Base-by-base conservation (phyloP, 2,329 filamentous ascomycete species). In the Chrysoporthe deuterocubensis region DNA sequence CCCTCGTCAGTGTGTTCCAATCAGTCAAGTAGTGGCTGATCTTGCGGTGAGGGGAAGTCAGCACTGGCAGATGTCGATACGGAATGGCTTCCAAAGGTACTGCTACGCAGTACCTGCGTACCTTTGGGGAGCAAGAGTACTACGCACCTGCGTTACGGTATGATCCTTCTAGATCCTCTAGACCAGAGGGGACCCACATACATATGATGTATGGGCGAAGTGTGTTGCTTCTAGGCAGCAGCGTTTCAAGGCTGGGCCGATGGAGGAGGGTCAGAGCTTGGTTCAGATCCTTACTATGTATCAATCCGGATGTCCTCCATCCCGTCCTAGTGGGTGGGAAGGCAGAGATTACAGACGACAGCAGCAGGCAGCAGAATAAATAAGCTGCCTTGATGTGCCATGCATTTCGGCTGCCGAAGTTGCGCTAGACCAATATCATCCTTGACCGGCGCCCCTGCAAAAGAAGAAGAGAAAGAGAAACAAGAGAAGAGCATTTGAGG, bases 311-410 rank as follows among this genome's bases (percentile, higher is more conserved):
- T 26, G 26, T 26, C 26, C 26, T 26, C 26, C 26, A 26, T 26
- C 26, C 26, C 26, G 26, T 26, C 26, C 26, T 26, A 26, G 26
- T 26, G 26, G 26, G 26, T 26, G 26, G 26, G 26, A 26, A 26
- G 26, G 26, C 26, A 26, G 26, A 26, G 26, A 26, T 26, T 26
- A 26, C 26, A 26, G 26, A 26, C 26, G 26, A 26, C 26, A 32
- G 26, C 16, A 54, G 7, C 50, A 54, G 50, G 50, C 50, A 54
- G 50, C 50, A 54, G 50, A 32, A 54, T 54, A 32, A 54, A 54
- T 16, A 4, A 32, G 26, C 4, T 32, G 32, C 26, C 50, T 32
- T 32, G 50, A 54, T 32, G 50, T 54, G 50, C 26, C 26, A 21
- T 54, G 21, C 50, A 21, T 9, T 4, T 16, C 11, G 50, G 37